These are phyloP conservation scores for Hemileccinum impolitum DNA, from an alignment of 768 basidiomycete genomes.

Conservation along the genomic window DNA sequence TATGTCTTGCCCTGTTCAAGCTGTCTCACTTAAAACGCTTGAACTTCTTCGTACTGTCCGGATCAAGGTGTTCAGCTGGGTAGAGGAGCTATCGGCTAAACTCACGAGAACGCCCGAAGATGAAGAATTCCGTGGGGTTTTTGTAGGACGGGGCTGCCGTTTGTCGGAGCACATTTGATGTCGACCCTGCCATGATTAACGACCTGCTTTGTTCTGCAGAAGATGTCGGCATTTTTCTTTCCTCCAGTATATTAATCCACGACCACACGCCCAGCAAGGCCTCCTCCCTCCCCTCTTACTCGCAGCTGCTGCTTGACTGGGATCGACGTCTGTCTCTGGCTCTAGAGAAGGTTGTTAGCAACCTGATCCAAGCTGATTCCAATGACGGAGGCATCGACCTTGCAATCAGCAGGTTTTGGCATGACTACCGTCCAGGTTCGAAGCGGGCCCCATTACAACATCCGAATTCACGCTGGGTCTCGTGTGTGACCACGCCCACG, in stretches of 20 bases:
- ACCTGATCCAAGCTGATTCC: not conserved
- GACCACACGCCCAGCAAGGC: conserved; percentile 20
- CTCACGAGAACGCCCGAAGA: conserved; percentile 13
- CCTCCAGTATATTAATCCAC: conserved; percentile 24
- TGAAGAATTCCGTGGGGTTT: conserved; percentile 14
- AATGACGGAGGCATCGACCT: conserved; percentile 11
- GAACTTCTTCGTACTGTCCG: conserved; percentile 33
- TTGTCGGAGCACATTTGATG: conserved; percentile 35
- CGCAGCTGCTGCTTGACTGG: conserved; percentile 23
- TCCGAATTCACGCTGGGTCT: conserved; percentile 18
- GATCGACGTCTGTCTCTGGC: conserved; percentile 26
- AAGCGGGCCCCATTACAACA: conserved; percentile 2
- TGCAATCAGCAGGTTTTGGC: conserved; percentile 20
- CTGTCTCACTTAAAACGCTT: conserved; percentile 16
- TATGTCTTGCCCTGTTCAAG: conserved; percentile 14
- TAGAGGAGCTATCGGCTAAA: conserved; percentile 29
- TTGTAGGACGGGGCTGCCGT: conserved; percentile 36
- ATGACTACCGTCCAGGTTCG: conserved; percentile 22
- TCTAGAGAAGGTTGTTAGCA: conserved; percentile 14
- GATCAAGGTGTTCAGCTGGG: conserved; percentile 34
- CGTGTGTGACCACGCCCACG: conserved; percentile 6
- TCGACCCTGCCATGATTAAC: conserved; percentile 5
- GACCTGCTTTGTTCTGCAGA: conserved; percentile 14
- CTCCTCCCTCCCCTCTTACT: conserved; percentile 2
- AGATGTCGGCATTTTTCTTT: conserved; percentile 24